These are phyloP conservation scores for Grosmannia clavigera DNA, from an alignment of 2,329 filamentous ascomycete genomes.

Conservation along the genomic window DNA sequence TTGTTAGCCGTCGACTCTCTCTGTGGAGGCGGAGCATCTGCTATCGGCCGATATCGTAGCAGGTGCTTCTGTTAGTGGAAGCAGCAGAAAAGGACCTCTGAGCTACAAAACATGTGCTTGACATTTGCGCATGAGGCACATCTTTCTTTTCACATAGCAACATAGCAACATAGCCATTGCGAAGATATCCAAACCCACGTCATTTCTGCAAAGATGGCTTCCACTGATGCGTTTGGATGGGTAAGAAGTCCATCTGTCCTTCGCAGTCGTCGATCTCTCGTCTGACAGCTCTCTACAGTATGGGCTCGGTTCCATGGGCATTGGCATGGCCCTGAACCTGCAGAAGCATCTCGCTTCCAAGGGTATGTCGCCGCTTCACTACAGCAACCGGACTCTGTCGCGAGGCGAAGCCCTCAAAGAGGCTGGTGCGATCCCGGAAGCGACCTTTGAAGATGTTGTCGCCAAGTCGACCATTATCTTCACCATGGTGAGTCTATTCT, in stretches of 20 bases:
- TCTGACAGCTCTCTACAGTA: not conserved
- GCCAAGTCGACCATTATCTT: conserved; percentile 1
- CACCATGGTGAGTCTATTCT: not conserved
- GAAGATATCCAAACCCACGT: not conserved
- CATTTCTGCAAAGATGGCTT: conserved; percentile 20
- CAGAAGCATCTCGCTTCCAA: conserved; percentile 1
- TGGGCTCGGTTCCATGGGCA: conserved; percentile 4
- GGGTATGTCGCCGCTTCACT: conserved; percentile 2
- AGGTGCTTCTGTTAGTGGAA: not conserved
- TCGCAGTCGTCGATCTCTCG: not conserved
- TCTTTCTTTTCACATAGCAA: not conserved
- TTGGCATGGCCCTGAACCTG: conserved; percentile 5
- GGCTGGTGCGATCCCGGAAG: not conserved
- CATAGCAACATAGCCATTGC: not conserved
- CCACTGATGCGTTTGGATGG: conserved; percentile 2
- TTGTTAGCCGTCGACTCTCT: not conserved
- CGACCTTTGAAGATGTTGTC: not conserved
- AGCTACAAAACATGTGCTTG: not conserved
- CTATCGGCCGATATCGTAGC: not conserved
- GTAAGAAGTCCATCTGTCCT: not conserved
- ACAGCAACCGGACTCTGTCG: conserved; percentile 5
- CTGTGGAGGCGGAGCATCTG: not conserved
- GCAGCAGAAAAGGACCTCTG: not conserved
- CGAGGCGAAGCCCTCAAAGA: conserved; percentile 1
- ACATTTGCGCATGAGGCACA: not conserved